Conservation (phyloP, 257 asterid genomes). For the Leonotis leonurus region DNA sequence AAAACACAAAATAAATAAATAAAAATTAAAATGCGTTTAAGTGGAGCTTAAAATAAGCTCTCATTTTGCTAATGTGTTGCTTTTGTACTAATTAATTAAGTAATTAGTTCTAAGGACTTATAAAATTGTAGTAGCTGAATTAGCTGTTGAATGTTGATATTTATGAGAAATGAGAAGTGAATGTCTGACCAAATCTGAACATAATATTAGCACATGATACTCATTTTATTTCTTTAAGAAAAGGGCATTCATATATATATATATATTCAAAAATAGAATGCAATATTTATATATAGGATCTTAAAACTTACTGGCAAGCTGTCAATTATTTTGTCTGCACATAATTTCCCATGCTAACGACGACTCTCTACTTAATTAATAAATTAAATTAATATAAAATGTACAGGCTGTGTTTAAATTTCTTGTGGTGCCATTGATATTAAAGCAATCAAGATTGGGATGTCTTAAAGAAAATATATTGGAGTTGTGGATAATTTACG, state of each 20-base stretch:
- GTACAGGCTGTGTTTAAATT: not conserved
- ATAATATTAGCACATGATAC: not conserved
- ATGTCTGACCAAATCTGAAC: not conserved
- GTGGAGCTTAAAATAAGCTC: no score
- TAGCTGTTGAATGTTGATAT: no score
- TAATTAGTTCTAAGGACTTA: no score
- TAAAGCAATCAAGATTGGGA: not conserved
- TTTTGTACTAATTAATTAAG: no score
- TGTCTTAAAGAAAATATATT: no score
- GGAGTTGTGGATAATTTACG: no score
- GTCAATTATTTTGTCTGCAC: not conserved
- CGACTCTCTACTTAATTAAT: not conserved
- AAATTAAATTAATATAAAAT: not conserved
- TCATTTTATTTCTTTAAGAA: not conserved
- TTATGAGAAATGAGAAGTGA: no score
- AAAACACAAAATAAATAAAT: no score
- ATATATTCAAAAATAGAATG: not conserved
- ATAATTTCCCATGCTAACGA: not conserved
- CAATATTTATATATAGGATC: not conserved
- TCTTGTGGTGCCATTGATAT: not conserved
- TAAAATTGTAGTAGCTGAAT: no score
- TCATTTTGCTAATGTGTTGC: no score
- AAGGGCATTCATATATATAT: not conserved
- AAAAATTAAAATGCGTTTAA: no score
- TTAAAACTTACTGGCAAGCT: not conserved